Evolutionary conservation across 2,329 filamentous ascomycete species (phyloP).

Genomic region (Xylogone sp.): DNA sequence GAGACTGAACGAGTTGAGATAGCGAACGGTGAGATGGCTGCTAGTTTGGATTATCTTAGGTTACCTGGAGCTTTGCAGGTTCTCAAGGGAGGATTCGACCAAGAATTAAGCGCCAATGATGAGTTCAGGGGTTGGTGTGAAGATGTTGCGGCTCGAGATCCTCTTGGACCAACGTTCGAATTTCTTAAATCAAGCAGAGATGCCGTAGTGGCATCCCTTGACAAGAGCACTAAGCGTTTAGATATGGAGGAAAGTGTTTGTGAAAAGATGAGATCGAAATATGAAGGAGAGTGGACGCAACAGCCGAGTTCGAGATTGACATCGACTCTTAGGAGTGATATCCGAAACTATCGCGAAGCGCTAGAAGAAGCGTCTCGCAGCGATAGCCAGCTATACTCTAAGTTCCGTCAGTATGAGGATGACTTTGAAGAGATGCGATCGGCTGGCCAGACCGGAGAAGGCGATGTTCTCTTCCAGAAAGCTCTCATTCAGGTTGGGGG

Average conservation of each 20-base stretch:
- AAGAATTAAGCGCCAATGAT: constrained; percentile 81
- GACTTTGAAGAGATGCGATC: constrained; percentile 95
- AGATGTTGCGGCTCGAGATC: constrained; percentile 81
- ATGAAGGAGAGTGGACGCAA: constrained; percentile 93
- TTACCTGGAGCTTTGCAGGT: constrained; percentile 86
- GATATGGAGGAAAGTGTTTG: constrained; percentile 98
- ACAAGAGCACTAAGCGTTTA: constrained; percentile 79
- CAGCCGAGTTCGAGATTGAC: constrained; percentile 91
- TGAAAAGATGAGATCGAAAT: constrained; percentile 99
- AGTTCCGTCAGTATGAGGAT: constrained; percentile 77
- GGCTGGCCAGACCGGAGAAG: constrained; percentile 81
- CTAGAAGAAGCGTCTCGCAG: constrained; percentile 85
- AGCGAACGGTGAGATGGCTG: constrained; percentile 93
- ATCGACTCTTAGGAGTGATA: constrained; percentile 79
- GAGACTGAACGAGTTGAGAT: constrained; percentile 92
- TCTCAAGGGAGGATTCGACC: constrained; percentile 87
- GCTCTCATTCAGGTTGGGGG: constrained; percentile 74
- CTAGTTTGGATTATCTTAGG: constrained; percentile 89
- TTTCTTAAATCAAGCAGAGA: constrained; percentile 74
- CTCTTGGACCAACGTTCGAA: constrained; percentile 76
- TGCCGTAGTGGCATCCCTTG: constrained; percentile 66
- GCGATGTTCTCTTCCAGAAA: constrained; percentile 83
- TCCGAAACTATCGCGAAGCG: constrained; percentile 82
- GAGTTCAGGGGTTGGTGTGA: constrained; percentile 94
- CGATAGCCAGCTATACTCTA: constrained; percentile 77